Conservation (phyloP, 169 alveolate genomes). For the Plasmodium inui region DNA sequence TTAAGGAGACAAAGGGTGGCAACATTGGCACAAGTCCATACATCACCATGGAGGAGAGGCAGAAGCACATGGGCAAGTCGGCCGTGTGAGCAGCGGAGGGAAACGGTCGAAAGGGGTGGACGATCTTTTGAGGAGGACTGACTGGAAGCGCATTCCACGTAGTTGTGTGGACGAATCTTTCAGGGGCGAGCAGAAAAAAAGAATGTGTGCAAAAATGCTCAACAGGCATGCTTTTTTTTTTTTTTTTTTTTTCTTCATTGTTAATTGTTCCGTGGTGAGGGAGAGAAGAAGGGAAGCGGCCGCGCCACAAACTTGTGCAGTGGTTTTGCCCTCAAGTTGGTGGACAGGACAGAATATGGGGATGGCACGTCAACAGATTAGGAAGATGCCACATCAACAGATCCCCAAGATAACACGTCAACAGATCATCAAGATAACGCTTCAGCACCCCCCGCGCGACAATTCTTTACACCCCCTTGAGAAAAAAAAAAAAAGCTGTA, state of each 20-base stretch:
- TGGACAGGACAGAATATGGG: background rate
- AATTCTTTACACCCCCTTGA: background rate
- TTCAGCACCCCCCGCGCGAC: background rate
- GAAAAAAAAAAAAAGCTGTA: too few relatives aligned
- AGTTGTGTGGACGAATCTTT: background rate
- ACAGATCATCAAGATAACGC: background rate
- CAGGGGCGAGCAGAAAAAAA: background rate
- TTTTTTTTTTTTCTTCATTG: background rate
- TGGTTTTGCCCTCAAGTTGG: background rate
- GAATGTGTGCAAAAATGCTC: background rate
- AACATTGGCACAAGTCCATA: constrained; percentile 82
- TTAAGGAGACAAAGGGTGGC: constrained; percentile 88
- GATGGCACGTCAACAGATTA: background rate
- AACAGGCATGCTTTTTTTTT: background rate
- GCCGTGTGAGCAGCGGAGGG: constrained; percentile 6
- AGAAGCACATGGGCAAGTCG: constrained; percentile 15
- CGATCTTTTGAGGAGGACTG: background rate
- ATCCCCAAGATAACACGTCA: background rate
- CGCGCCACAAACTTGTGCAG: background rate
- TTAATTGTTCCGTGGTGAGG: background rate
- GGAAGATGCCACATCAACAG: background rate
- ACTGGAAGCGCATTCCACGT: background rate
- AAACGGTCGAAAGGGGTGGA: background rate
- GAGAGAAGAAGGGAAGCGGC: background rate
- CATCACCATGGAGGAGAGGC: constrained; percentile 46